Evolutionary conservation across 805 yeast genomes (phyloP), one percentile per base, ranked within the genome.

Genomic region (Monosporozyma servazzii): DNA sequence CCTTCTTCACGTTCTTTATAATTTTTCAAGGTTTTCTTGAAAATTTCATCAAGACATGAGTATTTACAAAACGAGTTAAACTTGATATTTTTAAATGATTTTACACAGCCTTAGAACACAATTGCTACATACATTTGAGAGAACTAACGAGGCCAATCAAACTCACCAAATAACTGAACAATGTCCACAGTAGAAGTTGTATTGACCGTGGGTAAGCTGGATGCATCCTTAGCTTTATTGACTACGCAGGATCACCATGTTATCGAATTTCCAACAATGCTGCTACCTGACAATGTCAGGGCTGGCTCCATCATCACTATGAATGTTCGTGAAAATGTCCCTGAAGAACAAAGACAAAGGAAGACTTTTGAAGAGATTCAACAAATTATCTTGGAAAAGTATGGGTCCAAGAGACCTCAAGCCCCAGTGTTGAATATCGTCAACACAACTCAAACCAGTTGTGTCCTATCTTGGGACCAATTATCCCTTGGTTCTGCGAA

Each of bases 181-280:
- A 62, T 62, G 66, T 61, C 65, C 31, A 45, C 53, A 11, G 95
- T 89, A 31, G 93, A 88, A 69, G 96, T 90, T 10, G 84, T 95
- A 43, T 77, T 91, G 39, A 90, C 97, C 0, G 97, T 93, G 20
- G 99, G 98, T 47, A 90, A 90, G 71, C 75, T 91, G 45, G 99
- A 93, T 66, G 96, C 97, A 11, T 89, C 97, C 2, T 74, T 93
- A 66, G 98, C 98, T 30, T 75, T 93, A 46, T 75, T 93, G 45
- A 78, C 95, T 39, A 91, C 99, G 18, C 79, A 84, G 51, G 93
- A 91, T 66, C 98, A 91, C 67, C 96, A 90, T 65, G 75, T 91
- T 54, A 90, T 93, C 57, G 99, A 93, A 63, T 93, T 91, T 62
- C 99, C 99, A n/a, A 88, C 98, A 3, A 81, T 91, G 52, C 73